These are phyloP conservation scores for Ogataea neopini DNA, from an alignment of 805 yeast species.

Conservation along the genomic window DNA sequence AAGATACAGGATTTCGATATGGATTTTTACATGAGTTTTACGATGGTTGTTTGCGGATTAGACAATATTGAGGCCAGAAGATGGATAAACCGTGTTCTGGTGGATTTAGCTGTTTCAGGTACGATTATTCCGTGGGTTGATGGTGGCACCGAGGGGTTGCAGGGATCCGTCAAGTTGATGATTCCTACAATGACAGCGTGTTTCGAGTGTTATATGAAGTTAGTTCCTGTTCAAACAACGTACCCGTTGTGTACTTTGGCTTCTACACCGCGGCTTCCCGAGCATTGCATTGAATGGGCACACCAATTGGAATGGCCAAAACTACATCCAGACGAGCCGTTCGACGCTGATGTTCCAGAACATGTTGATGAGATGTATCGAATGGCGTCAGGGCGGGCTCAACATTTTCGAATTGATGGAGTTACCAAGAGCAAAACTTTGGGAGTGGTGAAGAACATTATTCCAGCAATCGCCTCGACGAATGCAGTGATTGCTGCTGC, in stretches of 20 bases:
- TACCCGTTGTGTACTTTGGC: slow-evolving; percentile 95
- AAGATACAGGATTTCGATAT: slow-evolving; percentile 64
- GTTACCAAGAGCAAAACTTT: slow-evolving; percentile 70
- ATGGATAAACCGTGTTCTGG: slow-evolving; percentile 77
- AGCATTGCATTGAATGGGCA: slow-evolving; percentile 93
- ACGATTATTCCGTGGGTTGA: slow-evolving; percentile 73
- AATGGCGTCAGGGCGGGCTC: slow-evolving; percentile 59
- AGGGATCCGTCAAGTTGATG: slow-evolving; percentile 87
- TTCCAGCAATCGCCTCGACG: slow-evolving; percentile 93
- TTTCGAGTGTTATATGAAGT: slow-evolving; percentile 85
- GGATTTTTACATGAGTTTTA: slow-evolving; percentile 66
- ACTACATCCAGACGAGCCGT: slow-evolving; percentile 43
- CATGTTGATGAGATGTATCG: slow-evolving; percentile 66
- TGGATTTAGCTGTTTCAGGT: slow-evolving; percentile 59
- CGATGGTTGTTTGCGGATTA: slow-evolving; percentile 79
- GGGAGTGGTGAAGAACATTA: slow-evolving; percentile 88
- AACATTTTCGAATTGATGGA: slow-evolving; percentile 66
- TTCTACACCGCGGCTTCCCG: slow-evolving; percentile 90
- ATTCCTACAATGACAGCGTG: slow-evolving; percentile 86
- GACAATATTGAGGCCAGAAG: slow-evolving; percentile 89
- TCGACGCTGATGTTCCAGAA: slow-evolving; percentile 69
- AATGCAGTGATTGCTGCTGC: slow-evolving; percentile 90
- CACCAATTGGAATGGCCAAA: slow-evolving; percentile 73
- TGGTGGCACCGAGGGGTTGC: slow-evolving; percentile 94
- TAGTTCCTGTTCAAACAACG: slow-evolving; percentile 63